These are phyloP conservation scores for Talaromyces stipitatus DNA, from an alignment of 495 filamentous ascomycete genomes.

Conservation along the genomic window DNA sequence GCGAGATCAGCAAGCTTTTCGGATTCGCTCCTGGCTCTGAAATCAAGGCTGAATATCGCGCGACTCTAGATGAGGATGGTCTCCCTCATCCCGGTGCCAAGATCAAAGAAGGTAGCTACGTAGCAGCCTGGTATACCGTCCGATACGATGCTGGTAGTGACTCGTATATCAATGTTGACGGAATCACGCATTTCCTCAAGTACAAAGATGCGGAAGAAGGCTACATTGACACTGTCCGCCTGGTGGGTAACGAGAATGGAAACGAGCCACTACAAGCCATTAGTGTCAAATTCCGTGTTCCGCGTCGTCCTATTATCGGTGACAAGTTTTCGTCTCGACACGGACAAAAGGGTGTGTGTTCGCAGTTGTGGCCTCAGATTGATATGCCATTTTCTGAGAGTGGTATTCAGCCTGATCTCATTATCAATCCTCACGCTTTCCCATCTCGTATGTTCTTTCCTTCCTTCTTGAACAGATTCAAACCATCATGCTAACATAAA, in stretches of 20 bases:
- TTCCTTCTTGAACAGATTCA: not conserved
- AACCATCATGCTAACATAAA: constrained; percentile 9
- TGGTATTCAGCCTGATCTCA: constrained; percentile 93
- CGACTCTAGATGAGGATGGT: constrained; percentile 76
- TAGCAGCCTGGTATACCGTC: constrained; percentile 88
- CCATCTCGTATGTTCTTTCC: constrained; percentile 62
- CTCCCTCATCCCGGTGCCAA: constrained; percentile 69
- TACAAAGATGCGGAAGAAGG: constrained; percentile 87
- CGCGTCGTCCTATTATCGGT: constrained; percentile 85
- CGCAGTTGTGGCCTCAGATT: constrained; percentile 88
- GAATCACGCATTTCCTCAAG: constrained; percentile 70
- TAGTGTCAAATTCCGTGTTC: constrained; percentile 87
- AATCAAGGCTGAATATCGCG: constrained; percentile 55
- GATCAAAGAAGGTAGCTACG: constrained; percentile 69
- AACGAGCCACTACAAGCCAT: constrained; percentile 75
- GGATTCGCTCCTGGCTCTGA: constrained; percentile 71
- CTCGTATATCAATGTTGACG: constrained; percentile 63
- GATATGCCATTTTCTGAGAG: constrained; percentile 98
- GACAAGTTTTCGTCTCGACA: constrained; percentile 54
- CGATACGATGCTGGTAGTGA: constrained; percentile 58
- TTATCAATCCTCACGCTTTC: constrained; percentile 99
- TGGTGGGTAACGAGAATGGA: constrained; percentile 76
- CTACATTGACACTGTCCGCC: constrained; percentile 85
- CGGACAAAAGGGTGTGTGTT: constrained; percentile 64
- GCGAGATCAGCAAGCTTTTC: constrained; percentile 64